Percentiles rank a stretch among this genome's conserved stretches.
These are phyloP conservation scores for Kwoniella sp. DNA, from an alignment of 768 basidiomycete genomes.

Conservation along the genomic window DNA sequence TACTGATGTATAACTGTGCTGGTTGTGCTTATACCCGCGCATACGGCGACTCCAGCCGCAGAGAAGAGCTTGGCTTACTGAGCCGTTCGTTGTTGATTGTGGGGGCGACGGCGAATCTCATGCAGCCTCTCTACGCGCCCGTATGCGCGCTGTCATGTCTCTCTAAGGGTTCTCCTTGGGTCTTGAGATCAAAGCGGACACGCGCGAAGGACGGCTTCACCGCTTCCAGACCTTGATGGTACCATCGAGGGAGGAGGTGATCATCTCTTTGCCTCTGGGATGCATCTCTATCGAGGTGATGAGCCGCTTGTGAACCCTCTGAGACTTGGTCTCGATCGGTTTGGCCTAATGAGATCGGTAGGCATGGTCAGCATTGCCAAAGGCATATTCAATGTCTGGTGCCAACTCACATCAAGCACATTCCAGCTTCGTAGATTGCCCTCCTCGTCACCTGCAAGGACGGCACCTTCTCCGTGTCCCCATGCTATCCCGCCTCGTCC, in stretches of 20 bases:
- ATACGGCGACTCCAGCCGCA: too few species aligned
- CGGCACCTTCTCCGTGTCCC: conserved; percentile 71
- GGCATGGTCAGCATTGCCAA: neutral
- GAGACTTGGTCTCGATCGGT: conserved; percentile 53
- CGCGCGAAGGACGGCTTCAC: too few species aligned
- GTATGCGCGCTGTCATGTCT: too few species aligned
- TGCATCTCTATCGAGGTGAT: conserved; percentile 91
- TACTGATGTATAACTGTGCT: too few species aligned
- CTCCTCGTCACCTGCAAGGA: conserved; percentile 84
- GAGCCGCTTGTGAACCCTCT: conserved; percentile 72
- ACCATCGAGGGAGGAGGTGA: conserved; percentile 72
- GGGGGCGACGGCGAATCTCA: too few species aligned
- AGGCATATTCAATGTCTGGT: conserved; percentile 7
- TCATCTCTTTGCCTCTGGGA: conserved; percentile 73
- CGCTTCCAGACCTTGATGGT: conserved; percentile 76
- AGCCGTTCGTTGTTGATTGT: too few species aligned
- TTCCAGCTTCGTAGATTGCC: conserved; percentile 92
- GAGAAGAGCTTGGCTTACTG: too few species aligned
- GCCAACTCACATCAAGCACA: conserved; percentile 68
- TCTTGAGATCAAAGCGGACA: too few species aligned
- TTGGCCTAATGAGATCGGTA: conserved; percentile 57
- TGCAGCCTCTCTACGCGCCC: too few species aligned
- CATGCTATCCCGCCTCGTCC: conserved; percentile 55
- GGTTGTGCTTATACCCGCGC: too few species aligned
- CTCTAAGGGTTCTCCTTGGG: too few species aligned